phyloP scores from a whole-genome alignment of 1,284 basidiomycete species.

The Naganishia albida region DNA sequence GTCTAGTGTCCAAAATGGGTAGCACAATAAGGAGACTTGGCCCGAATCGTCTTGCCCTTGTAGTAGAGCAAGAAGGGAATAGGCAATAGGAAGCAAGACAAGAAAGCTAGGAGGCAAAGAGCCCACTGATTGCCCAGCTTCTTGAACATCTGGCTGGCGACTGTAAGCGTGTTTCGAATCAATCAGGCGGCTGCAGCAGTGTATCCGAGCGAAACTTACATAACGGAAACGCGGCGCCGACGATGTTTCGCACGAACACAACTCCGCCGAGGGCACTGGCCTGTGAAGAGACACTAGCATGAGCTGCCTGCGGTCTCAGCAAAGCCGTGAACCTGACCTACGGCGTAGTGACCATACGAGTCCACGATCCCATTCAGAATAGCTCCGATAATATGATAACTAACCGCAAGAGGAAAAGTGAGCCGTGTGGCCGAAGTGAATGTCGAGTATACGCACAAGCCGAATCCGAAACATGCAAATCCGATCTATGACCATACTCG shows the following conservation, averaged over 20 bases:
- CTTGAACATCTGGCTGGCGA: slow-evolving; percentile 41
- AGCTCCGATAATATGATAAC: slow-evolving; percentile 41
- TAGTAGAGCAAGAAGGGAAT: slow-evolving; percentile 49
- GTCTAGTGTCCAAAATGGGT: slow-evolving; percentile 18
- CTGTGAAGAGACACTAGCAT: neutral
- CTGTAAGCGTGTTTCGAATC: slow-evolving; percentile 23
- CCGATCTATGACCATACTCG: slow-evolving; percentile 34
- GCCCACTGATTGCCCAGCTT: slow-evolving; percentile 44
- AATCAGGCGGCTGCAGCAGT: too few species aligned
- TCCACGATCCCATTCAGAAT: slow-evolving; percentile 44
- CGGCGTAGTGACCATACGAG: slow-evolving; percentile 42
- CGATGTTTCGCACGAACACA: slow-evolving; percentile 41
- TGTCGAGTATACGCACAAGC: slow-evolving; percentile 38
- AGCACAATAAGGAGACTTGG: slow-evolving; percentile 27
- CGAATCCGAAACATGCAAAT: slow-evolving; percentile 43
- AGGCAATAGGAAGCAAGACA: slow-evolving; percentile 39
- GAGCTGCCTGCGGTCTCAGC: neutral
- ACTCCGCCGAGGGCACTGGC: slow-evolving; percentile 40
- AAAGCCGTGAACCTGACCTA: neutral
- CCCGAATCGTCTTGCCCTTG: slow-evolving; percentile 43
- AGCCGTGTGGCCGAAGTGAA: too few species aligned
- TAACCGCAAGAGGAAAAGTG: neutral
- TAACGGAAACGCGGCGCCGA: slow-evolving; percentile 41
- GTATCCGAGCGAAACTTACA: slow-evolving; percentile 34
- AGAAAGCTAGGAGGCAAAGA: slow-evolving; percentile 42